Conservation (phyloP, 2,329 filamentous ascomycete species). For the Gaeumannomyces tritici region DNA sequence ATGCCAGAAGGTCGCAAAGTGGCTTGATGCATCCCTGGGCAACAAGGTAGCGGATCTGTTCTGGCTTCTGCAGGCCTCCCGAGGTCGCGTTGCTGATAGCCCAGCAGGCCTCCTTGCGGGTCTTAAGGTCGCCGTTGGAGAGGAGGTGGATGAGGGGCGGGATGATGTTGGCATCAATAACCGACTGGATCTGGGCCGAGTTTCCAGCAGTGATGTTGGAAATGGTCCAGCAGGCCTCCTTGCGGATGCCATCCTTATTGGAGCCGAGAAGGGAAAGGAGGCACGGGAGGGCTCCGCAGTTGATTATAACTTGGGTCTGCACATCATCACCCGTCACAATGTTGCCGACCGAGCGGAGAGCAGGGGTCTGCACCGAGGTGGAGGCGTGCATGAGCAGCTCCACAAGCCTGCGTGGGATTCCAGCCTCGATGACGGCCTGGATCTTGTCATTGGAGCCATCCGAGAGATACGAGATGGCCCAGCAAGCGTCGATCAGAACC, state of each 20-base stretch:
- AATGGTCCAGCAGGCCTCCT: conserved; percentile 99
- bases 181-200: conserved; percentile 92
- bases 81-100: conserved; percentile 98
- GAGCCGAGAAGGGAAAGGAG: conserved; percentile 91
- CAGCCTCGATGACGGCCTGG: conserved; percentile 95
- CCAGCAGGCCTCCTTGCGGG: conserved; percentile 98
- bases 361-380: conserved; percentile 95
- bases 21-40: conserved; percentile 93
- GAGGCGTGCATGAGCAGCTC: conserved; percentile 97
- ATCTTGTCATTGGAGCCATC: conserved; percentile 99
- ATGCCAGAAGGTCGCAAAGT: conserved; percentile 85
- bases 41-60: conserved; percentile 95
- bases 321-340: conserved; percentile 98
- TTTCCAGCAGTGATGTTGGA: conserved; percentile 98
- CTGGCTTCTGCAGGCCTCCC: conserved; percentile 94
- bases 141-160: conserved; percentile 92
- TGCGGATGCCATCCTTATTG: conserved; percentile 96
- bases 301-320: conserved; percentile 98
- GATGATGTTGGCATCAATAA: conserved; percentile 95
- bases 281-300: conserved; percentile 86
- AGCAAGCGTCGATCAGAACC: conserved; percentile 97
- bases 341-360: conserved; percentile 93
- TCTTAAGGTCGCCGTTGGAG: conserved; percentile 97
- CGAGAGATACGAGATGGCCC: conserved; percentile 97
- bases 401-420: conserved; percentile 90